Evolutionary conservation across 2,329 filamentous ascomycete genomes (phyloP).

Genomic region (Fusarium beomiforme): DNA sequence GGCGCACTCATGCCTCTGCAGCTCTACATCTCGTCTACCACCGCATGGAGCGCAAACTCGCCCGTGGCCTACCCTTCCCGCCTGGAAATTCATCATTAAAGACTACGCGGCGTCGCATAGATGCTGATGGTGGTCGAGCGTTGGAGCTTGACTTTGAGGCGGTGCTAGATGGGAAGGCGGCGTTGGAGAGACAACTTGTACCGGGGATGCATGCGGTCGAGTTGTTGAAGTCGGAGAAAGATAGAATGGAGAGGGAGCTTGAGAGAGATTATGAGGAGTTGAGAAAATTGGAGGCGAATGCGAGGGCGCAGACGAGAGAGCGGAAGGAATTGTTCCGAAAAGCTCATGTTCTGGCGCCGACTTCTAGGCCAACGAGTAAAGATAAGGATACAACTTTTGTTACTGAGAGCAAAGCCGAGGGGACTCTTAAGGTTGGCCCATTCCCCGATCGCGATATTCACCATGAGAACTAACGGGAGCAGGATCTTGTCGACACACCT

Average conservation of each 20-base stretch:
- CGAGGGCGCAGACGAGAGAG: conserved; percentile 62
- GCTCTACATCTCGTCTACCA: conserved; percentile 65
- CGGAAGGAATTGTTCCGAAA: conserved; percentile 61
- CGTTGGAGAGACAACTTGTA: conserved; percentile 67
- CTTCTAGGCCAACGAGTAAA: conserved; percentile 10
- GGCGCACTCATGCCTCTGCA: conserved; percentile 63
- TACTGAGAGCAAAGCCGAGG: not conserved
- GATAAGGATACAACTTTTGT: conserved; percentile 23
- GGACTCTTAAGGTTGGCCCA: conserved; percentile 39
- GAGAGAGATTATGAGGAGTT: conserved; percentile 65
- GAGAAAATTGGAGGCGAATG: conserved; percentile 63
- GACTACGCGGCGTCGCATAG: conserved; percentile 28
- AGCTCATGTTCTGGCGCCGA: conserved; percentile 61
- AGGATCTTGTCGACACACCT: conserved; percentile 56
- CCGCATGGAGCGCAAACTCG: conserved; percentile 66
- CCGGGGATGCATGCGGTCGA: conserved; percentile 71
- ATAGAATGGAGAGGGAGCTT: conserved; percentile 64
- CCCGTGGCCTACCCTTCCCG: conserved; percentile 73
- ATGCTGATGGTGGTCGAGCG: conserved; percentile 57
- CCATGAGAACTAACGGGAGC: not conserved
- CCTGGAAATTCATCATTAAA: conserved; percentile 53
- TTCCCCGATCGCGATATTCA: not conserved
- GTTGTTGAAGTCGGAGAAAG: conserved; percentile 67
- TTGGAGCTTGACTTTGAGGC: conserved; percentile 74
- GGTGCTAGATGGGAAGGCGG: conserved; percentile 67